Evolutionary conservation across 305 asterid species (phyloP), one percentile per base, ranked within the genome.

Genomic region (Lippia alba): DNA sequence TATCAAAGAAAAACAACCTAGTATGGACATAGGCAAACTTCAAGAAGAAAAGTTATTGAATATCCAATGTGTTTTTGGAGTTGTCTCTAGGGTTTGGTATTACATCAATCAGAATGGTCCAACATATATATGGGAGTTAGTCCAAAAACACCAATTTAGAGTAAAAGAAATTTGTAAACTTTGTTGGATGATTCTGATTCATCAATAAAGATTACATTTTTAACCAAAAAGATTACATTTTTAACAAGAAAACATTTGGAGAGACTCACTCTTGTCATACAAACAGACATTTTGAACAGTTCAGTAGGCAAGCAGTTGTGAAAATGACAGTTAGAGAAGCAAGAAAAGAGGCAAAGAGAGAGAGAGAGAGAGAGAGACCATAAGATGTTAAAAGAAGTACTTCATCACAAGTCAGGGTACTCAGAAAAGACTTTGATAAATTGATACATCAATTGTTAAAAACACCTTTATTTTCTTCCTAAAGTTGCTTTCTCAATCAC

Each of bases 401-500:
- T 50, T 44, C 57, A 62, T 59, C 62, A 59, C 49, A 55, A 69
- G 81, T 24, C 2, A 24, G 3, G 44, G 86, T 66, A 74, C 79
- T 76, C 50, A 65, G 24, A 68, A 70, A 39, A 81, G 39, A 45
- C 67, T 71, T 71, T 57, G 71, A 83, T 63, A 81, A 81, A 82
- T 79, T 83, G 83, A 82, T 72, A 77, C 58, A 70, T 79, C 65
- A 86, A 76, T 56, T 74, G 58, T 80, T 61, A 34, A 58, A 32
- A 11, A 55, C n/a, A 5, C 32, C 17, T 56, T 34, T 60, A 34
- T 61, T 45, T 32, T 33, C 63, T 34, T 66, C 56, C 77, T 63
- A 72, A 76, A 80, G 85, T 76, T 78, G 85, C 82, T 79, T 83
- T 85, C 85, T 40, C 78, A 71, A 70, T 78, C 79, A 72, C 82